Base-by-base conservation (phyloP, 306 rosid genomes). In the Glycine latifolia region DNA sequence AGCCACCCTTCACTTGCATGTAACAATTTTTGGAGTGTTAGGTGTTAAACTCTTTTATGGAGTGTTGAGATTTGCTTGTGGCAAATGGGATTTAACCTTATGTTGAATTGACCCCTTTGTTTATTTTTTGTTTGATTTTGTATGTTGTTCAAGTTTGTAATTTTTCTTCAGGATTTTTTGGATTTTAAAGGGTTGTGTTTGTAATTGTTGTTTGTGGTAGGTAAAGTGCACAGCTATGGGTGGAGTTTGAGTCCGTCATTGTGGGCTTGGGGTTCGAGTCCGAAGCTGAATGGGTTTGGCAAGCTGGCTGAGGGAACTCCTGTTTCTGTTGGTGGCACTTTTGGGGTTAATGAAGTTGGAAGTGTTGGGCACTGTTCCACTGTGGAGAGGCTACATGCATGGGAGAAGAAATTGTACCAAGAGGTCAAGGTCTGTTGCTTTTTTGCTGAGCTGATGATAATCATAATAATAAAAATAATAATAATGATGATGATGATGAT, bases 401-500 rank as follows among this genome's bases (percentile, higher is more conserved):
- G 99, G 99, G 99, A 95, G 86, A 93, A 93, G 86, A 93, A 91
- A 82, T 83, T 95, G 79, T 90, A 78, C 84, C 92, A 90, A 76
- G 99, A 95, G 76, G 99, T 91, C 76, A 95, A 93, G 97, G 99
- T 93, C 87, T 35, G 80, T 44, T 49, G 31, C 81, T 77, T n/a
- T 55, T 31, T 56, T 71, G 31, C 31, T 26, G 3, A 33, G 8
- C 59, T 9, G 8, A 26, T 26, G 1, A 26, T 26, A 26, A 26
- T 26, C 0, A 26, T 26, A 26, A 26, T 26, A 26, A 26, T 26
- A 26, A 3, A 68, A 43, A 74, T 78, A 26, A 26, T 26, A 16
- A 53, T 63, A 55, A 60, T 81, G 8, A 41, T 20, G 20, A 20
- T 20, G 20, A 20, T 20, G 20, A 20, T 20, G 20, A 20, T 20